These are phyloP conservation scores for Pterocarpus santalinus DNA, from an alignment of 306 rosid genomes.

Conservation along the genomic window DNA sequence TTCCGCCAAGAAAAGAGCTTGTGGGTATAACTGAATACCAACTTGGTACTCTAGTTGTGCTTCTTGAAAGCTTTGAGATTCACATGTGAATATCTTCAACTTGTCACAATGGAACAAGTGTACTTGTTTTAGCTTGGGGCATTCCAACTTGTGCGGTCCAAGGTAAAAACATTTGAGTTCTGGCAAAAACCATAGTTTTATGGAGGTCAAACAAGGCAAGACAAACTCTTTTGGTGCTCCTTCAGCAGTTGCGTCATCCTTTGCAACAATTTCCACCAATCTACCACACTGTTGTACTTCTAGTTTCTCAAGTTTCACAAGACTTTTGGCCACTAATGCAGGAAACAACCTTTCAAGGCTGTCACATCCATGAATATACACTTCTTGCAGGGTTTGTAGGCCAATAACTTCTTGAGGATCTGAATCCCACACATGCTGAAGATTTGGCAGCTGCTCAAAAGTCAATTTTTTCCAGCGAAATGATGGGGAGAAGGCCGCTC, in stretches of 20 bases:
- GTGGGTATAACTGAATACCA: neutral
- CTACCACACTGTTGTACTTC: fast-evolving
- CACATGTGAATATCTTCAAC: neutral
- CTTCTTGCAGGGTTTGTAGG: slow-evolving; percentile 4
- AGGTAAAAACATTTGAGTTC: neutral
- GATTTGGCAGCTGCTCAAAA: slow-evolving; percentile 21
- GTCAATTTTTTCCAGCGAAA: slow-evolving; percentile 11
- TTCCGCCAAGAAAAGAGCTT: neutral
- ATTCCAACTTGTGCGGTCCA: neutral
- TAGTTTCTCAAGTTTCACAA: slow-evolving; percentile 5
- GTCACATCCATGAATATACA: neutral
- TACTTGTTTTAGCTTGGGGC: neutral
- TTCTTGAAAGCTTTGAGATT: neutral
- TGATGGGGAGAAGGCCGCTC: neutral
- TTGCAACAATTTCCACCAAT: slow-evolving; percentile 27
- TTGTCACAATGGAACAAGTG: neutral
- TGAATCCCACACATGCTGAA: slow-evolving; percentile 37
- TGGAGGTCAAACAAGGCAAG: neutral
- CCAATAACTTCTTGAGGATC: slow-evolving; percentile 34
- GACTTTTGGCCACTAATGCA: neutral
- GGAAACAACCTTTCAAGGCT: slow-evolving; percentile 45
- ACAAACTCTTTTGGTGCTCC: neutral
- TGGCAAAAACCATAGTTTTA: neutral
- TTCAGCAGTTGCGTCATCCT: neutral
- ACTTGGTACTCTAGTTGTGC: neutral